These are phyloP conservation scores for Mycotypha africana DNA, from an alignment of 371 early-diverging fungal genomes.

Conservation along the genomic window DNA sequence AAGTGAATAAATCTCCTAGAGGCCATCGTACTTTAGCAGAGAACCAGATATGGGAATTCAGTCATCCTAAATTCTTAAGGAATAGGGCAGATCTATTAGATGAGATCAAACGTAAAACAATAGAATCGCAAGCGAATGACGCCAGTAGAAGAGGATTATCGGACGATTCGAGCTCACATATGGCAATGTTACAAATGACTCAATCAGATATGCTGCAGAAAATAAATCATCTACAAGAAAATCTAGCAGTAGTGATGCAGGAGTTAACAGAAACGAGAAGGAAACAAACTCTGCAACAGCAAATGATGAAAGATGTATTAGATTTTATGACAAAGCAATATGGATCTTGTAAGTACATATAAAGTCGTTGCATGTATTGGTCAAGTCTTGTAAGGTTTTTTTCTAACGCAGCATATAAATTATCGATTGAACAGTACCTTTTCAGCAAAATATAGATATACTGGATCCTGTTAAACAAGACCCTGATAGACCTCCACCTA, in stretches of 20 bases:
- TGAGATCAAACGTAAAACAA: conserved; percentile 58
- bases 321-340: conserved; percentile 49
- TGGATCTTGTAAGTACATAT: conserved; percentile 15
- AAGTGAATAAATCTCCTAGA: conserved; percentile 70
- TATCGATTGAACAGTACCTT: too few species aligned
- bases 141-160: conserved; percentile 56
- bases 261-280: conserved; percentile 69
- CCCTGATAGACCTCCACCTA: conserved; percentile 29
- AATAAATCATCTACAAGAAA: conserved; percentile 64
- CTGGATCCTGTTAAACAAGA: conserved; percentile 8
- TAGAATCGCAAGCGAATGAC: conserved; percentile 79
- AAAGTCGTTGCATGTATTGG: too few species aligned
- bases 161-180: conserved; percentile 65
- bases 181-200: conserved; percentile 68
- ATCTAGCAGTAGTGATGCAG: conserved; percentile 59
- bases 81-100: conserved; percentile 52
- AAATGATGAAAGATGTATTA: conserved; percentile 56
- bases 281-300: conserved; percentile 57
- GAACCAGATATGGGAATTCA: conserved; percentile 67
- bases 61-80: conserved; percentile 47
- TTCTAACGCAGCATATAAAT: too few species aligned
- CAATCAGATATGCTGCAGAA: conserved; percentile 74
- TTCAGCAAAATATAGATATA: neutral
- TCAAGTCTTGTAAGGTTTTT: too few species aligned
- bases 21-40: conserved; percentile 70